Percentiles rank a stretch among this genome's conserved stretches.
phyloP scores from a whole-genome alignment of 495 filamentous ascomycete genomes.

The Neurospora sp. region DNA sequence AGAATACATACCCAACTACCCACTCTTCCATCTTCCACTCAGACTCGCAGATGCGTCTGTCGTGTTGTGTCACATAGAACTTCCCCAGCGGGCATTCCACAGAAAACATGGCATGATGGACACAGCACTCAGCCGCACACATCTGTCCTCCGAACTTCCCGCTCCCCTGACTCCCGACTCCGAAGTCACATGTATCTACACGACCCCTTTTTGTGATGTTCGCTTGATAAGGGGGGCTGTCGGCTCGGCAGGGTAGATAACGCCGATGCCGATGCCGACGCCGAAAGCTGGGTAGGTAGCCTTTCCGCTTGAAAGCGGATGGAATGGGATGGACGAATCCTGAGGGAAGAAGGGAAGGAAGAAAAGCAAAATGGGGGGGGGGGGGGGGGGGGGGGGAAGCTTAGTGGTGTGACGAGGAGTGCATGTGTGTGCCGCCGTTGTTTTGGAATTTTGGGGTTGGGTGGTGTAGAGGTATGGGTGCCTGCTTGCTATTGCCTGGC shows the following conservation, averaged over 20 bases:
- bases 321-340: not conserved
- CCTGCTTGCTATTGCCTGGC: not conserved
- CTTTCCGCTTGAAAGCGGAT: not conserved
- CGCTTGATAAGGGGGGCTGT: not conserved
- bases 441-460: not conserved
- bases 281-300: not conserved
- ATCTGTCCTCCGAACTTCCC: not conserved
- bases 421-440: not conserved
- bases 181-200: no score
- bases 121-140: not conserved
- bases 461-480: not conserved
- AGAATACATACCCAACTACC: no score
- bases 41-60: no score
- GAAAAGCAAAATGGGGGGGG: not conserved
- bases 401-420: not conserved
- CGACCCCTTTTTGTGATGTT: not conserved
- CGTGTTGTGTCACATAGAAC: no score
- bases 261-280: not conserved
- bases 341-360: not conserved
- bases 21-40: no score
- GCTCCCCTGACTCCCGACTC: not conserved
- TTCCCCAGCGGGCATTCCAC: not conserved
- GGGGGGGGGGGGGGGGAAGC: not conserved
- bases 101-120: not conserved
- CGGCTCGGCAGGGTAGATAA: not conserved